These are phyloP conservation scores for Millerago galiae DNA, from an alignment of 805 yeast genomes.

Conservation along the genomic window DNA sequence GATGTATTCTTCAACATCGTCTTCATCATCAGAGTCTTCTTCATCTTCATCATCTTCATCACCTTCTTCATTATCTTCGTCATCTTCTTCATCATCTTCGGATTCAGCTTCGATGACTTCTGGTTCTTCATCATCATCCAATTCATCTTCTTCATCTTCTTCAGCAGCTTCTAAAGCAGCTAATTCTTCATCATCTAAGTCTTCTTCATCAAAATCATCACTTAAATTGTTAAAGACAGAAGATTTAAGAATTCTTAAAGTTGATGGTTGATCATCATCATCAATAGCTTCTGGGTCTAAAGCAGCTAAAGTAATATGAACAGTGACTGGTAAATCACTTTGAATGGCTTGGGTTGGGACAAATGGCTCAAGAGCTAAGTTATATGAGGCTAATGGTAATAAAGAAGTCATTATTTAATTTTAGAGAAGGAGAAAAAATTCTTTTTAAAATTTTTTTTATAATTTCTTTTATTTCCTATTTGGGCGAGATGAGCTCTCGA, in stretches of 20 bases:
- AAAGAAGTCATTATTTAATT: slow-evolving; percentile 50
- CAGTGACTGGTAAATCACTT: slow-evolving; percentile 80
- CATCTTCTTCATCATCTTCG: slow-evolving; percentile 45
- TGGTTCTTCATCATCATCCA: slow-evolving; percentile 30
- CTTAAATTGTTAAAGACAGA: slow-evolving; percentile 35
- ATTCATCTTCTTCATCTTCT: slow-evolving; percentile 27
- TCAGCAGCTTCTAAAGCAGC: slow-evolving; percentile 15
- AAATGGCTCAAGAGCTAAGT: slow-evolving; percentile 81
- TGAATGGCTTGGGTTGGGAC: slow-evolving; percentile 83
- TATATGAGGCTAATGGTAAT: slow-evolving; percentile 82
- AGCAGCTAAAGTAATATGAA: slow-evolving; percentile 92
- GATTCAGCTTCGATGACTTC: slow-evolving; percentile 48
- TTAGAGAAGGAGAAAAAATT: background rate
- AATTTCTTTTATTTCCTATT: slow-evolving; percentile 23
- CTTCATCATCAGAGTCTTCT: slow-evolving; percentile 62
- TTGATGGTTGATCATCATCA: slow-evolving; percentile 76
- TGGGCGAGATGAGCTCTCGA: slow-evolving; percentile 14
- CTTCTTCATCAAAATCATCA: slow-evolving; percentile 35
- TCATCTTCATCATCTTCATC: slow-evolving; percentile 40
- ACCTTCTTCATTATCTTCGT: slow-evolving; percentile 26
- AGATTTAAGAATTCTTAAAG: slow-evolving; percentile 76
- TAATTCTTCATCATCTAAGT: slow-evolving; percentile 35
- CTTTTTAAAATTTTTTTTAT: slow-evolving; percentile 5
- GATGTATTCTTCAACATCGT: slow-evolving; percentile 76
- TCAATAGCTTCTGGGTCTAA: slow-evolving; percentile 86